These are phyloP conservation scores for Talaromyces piceae DNA, from an alignment of 2,329 filamentous ascomycete genomes.

Conservation along the genomic window DNA sequence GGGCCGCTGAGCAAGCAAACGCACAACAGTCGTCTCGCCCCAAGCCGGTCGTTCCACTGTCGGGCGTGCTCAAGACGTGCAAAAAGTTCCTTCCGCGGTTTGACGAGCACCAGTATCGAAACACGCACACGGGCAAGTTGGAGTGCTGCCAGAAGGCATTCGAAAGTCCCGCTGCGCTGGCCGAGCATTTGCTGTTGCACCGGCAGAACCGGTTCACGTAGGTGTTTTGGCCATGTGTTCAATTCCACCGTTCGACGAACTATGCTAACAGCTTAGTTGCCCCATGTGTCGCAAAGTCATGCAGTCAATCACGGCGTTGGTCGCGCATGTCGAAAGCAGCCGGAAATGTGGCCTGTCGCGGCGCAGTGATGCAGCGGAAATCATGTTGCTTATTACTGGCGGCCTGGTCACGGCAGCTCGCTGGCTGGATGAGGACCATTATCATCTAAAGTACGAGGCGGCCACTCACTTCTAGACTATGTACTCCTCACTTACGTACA, in stretches of 20 bases:
- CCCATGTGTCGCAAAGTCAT: background rate
- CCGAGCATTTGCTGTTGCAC: slow-evolving; percentile 23
- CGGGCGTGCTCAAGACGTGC: background rate
- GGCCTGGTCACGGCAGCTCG: background rate
- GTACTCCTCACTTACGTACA: background rate
- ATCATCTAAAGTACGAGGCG: background rate
- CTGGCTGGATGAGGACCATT: background rate
- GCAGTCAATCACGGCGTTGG: background rate
- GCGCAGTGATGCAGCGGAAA: background rate
- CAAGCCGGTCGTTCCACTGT: background rate
- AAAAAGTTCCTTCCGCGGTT: slow-evolving; percentile 12
- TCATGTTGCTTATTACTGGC: background rate
- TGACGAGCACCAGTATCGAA: slow-evolving; percentile 26
- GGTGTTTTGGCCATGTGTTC: background rate
- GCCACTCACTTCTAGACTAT: background rate
- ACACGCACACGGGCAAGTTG: slow-evolving; percentile 22
- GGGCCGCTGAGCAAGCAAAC: slow-evolving; percentile 5
- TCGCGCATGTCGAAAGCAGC: background rate
- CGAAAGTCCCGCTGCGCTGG: slow-evolving; percentile 19
- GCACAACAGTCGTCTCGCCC: background rate
- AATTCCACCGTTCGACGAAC: background rate
- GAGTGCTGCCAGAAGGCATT: slow-evolving; percentile 29
- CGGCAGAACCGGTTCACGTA: background rate
- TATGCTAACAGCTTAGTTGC: background rate
- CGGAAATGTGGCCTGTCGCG: background rate